Conservation (phyloP, 139 green algal genomes). For the Ulvella scutata region DNA sequence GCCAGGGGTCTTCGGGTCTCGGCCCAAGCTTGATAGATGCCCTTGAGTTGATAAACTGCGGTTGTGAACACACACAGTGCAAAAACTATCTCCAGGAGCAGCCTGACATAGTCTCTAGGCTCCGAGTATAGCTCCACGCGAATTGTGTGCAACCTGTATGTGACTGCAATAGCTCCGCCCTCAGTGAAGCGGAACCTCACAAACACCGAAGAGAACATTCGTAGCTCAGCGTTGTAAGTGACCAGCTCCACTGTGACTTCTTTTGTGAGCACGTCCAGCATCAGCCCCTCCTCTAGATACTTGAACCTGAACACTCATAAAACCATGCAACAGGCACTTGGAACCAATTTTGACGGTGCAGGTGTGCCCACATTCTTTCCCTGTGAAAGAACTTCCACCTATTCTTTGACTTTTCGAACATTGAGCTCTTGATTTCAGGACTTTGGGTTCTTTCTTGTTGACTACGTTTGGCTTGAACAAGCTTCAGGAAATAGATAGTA, state of each 20-base stretch:
- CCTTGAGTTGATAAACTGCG: background rate
- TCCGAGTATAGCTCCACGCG: conserved; percentile 48
- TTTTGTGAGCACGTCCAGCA: conserved; percentile 48
- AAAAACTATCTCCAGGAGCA: conserved; percentile 47
- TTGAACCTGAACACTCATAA: no score
- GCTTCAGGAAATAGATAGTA: no score
- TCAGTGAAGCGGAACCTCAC: conserved; percentile 46
- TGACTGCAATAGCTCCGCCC: conserved; percentile 53
- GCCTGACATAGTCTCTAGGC: conserved; percentile 25
- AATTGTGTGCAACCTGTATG: conserved; percentile 46
- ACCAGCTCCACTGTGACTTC: conserved; percentile 42
- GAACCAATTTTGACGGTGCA: no score
- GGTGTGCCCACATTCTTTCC: no score
- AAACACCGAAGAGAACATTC: conserved; percentile 35
- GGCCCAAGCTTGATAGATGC: background rate
- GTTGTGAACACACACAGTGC: conserved; percentile 26
- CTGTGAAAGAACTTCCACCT: no score
- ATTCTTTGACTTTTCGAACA: no score
- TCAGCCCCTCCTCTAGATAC: conserved; percentile 50
- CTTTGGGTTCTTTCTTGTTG: no score
- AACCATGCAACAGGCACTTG: no score
- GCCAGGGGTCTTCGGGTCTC: background rate
- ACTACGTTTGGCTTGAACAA: no score
- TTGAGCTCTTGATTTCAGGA: no score
- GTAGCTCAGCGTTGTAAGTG: conserved; percentile 70